These are phyloP conservation scores for Aspergillus brasiliensis DNA, from an alignment of 2,329 filamentous ascomycete species.

Conservation along the genomic window DNA sequence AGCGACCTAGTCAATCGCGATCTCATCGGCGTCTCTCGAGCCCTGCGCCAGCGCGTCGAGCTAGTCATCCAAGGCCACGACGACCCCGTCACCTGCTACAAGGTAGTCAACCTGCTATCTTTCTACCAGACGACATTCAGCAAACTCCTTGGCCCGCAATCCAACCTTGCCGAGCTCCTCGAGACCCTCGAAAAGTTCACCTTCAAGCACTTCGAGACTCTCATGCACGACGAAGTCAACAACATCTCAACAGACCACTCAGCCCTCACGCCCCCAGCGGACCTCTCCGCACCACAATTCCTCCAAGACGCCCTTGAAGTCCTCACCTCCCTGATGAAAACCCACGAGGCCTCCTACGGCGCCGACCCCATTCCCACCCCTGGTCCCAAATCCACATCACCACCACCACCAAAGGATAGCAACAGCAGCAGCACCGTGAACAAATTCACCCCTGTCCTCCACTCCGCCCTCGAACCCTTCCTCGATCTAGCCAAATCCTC, in stretches of 20 bases:
- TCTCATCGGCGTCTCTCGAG: slow-evolving; percentile 74
- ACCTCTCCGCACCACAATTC: slow-evolving; percentile 78
- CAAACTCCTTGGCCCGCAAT: slow-evolving; percentile 71
- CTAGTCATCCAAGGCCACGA: slow-evolving; percentile 92
- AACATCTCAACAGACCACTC: slow-evolving; percentile 73
- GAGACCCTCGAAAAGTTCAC: slow-evolving; percentile 72
- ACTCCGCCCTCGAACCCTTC: slow-evolving; percentile 84
- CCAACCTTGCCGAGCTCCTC: slow-evolving; percentile 70
- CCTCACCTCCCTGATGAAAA: slow-evolving; percentile 77
- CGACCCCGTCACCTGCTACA: slow-evolving; percentile 84
- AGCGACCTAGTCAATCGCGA: slow-evolving; percentile 86
- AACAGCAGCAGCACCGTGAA: slow-evolving; percentile 46
- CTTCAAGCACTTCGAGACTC: slow-evolving; percentile 76
- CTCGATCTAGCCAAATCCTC: slow-evolving; percentile 65
- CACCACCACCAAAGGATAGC: not conserved
- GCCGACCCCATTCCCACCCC: slow-evolving; percentile 47
- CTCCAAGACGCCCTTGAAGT: slow-evolving; percentile 77
- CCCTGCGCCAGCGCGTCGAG: slow-evolving; percentile 87
- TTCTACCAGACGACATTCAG: slow-evolving; percentile 89
- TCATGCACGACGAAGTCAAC: slow-evolving; percentile 70
- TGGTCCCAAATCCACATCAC: slow-evolving; percentile 42
- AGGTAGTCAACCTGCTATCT: slow-evolving; percentile 80
- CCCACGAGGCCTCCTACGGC: slow-evolving; percentile 77
- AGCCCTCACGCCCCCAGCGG: slow-evolving; percentile 67
- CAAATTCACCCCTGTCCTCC: slow-evolving; percentile 73